phyloP scores from a whole-genome alignment of 2,329 filamentous ascomycete genomes.

The Pyrenochaeta sp. region DNA sequence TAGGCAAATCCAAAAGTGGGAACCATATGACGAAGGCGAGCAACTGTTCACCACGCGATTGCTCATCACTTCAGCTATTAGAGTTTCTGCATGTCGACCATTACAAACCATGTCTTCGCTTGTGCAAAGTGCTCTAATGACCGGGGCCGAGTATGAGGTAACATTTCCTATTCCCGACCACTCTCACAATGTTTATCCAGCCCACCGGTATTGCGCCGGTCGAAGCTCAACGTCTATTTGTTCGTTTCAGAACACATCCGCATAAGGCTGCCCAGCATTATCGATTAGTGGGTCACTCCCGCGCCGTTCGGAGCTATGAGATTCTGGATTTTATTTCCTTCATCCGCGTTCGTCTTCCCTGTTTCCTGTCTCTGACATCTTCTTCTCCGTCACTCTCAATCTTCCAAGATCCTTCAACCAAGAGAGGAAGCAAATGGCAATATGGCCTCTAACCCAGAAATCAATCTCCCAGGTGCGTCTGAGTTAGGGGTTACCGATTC shows the following conservation, averaged over 20 bases:
- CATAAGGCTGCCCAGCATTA: constrained; percentile 3
- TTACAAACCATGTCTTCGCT: background rate
- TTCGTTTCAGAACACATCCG: constrained; percentile 6
- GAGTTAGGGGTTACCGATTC: constrained; percentile 18
- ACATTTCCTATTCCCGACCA: constrained; percentile 25
- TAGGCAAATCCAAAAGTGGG: too few species aligned
- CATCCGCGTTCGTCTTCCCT: constrained; percentile 1
- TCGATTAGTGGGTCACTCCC: constrained; percentile 14
- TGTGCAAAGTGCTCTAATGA: background rate
- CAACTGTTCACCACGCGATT: too few species aligned
- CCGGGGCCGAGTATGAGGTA: background rate
- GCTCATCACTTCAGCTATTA: too few species aligned
- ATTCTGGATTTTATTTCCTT: constrained; percentile 14
- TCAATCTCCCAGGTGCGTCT: constrained; percentile 39
- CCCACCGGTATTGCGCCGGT: constrained; percentile 9
- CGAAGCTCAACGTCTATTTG: constrained; percentile 15
- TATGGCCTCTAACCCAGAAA: constrained; percentile 50
- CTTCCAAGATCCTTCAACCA: background rate
- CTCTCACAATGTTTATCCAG: constrained; percentile 9
- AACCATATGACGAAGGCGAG: too few species aligned
- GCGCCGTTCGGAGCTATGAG: constrained; percentile 12
- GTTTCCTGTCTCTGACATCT: constrained; percentile 1
- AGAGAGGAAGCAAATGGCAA: constrained; percentile 7
- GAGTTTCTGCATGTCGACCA: too few species aligned
- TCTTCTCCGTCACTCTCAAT: constrained; percentile 6